Evolutionary conservation across 2,329 filamentous ascomycete species (phyloP).

Genomic region (Penicillium verrucosum): DNA sequence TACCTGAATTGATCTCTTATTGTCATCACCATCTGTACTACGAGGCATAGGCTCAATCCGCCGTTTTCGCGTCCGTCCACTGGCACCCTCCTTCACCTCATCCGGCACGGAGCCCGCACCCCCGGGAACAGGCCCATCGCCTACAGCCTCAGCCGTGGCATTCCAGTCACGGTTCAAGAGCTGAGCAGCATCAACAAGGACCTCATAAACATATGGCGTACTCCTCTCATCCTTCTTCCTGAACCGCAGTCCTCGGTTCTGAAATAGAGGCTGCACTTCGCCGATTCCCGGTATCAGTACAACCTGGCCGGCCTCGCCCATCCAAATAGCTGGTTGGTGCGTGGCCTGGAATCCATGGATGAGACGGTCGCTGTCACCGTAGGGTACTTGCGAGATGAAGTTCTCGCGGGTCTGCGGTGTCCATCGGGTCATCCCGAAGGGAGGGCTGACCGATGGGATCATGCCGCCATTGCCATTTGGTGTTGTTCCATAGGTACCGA

Average conservation of each 20-base stretch:
- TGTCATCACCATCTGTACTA: not conserved
- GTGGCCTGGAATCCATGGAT: constrained; percentile 52
- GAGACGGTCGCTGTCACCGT: constrained; percentile 43
- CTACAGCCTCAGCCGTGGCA: constrained; percentile 33
- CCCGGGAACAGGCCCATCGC: constrained; percentile 39
- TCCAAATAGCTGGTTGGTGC: constrained; percentile 54
- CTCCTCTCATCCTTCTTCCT: constrained; percentile 44
- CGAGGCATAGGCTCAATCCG: constrained; percentile 6
- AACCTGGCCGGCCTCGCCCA: constrained; percentile 50
- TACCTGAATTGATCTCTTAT: constrained; percentile 15
- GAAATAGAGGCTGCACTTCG: constrained; percentile 35
- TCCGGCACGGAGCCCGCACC: constrained; percentile 41
- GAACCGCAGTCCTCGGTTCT: constrained; percentile 43
- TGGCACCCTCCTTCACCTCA: constrained; percentile 39
- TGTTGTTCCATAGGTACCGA: constrained; percentile 19
- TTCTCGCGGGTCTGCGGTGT: constrained; percentile 50
- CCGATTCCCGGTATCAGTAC: constrained; percentile 44
- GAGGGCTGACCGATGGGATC: constrained; percentile 23
- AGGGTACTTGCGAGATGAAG: constrained; percentile 50
- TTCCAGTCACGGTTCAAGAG: constrained; percentile 36
- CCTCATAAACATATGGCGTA: constrained; percentile 49
- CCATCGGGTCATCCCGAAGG: constrained; percentile 52
- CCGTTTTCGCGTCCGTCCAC: constrained; percentile 37
- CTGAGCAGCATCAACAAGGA: constrained; percentile 40
- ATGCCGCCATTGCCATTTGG: constrained; percentile 25